Evolutionary conservation across 345 rosid species (phyloP).

Genomic region (Rubroshorea leprosula): DNA sequence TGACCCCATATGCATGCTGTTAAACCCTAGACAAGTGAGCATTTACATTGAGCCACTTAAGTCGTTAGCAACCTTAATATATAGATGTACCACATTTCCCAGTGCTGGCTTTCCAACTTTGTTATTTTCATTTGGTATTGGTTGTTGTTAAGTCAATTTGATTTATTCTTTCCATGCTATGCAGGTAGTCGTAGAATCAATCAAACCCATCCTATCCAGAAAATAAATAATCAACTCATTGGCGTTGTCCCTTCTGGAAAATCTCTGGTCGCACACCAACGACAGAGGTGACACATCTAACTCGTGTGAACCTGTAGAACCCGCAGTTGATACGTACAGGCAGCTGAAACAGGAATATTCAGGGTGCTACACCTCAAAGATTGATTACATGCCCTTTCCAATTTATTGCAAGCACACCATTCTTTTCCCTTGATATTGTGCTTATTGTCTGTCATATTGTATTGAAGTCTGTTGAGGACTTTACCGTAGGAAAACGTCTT

Average conservation of each 20-base stretch:
- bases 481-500: too few relatives aligned
- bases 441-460: too few relatives aligned
- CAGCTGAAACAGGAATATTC: neutral
- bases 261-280: neutral
- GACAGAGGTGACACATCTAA: too few relatives aligned
- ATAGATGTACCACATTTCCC: neutral
- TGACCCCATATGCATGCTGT: too few relatives aligned
- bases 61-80: too few relatives aligned
- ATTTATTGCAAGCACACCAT: neutral
- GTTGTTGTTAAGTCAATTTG: neutral
- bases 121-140: neutral
- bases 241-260: neutral
- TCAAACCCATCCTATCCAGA: constrained; percentile 49
- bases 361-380: neutral
- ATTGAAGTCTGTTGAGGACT: too few relatives aligned
- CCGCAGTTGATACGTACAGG: too few relatives aligned
- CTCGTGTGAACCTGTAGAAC: too few relatives aligned
- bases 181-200: constrained; percentile 66
- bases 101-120: neutral
- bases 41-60: too few relatives aligned
- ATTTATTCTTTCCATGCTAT: constrained; percentile 7
- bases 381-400: neutral
- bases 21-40: too few relatives aligned
- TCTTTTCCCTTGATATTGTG: neutral
- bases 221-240: constrained; percentile 19